Evolutionary conservation across 345 rosid species (phyloP), one percentile per base, ranked within the genome.

Genomic region (Carallia brachiata): DNA sequence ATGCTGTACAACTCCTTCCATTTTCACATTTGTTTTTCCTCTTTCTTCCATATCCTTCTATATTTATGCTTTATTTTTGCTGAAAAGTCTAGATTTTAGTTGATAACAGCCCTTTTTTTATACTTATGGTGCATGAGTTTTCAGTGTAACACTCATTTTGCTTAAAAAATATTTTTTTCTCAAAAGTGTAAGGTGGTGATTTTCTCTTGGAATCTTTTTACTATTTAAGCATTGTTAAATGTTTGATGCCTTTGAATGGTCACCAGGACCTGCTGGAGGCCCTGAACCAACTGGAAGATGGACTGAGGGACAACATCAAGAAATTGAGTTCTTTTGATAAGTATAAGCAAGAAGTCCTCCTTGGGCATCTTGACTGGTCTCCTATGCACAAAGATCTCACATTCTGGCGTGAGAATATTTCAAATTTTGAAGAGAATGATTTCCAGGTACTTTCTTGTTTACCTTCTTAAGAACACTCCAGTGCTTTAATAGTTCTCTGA

Each of bases 341-440:
- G 73, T 94, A 94, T 71, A 94, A 90, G 84, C 97, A 94, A 77
- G 99, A 92, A 84, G 93, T 90, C 73, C 97, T 91, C 65, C 97
- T 90, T 30, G 97, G 97, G 50, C 96, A 90, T 68, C 96, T 94
- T 63, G 99, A 94, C 75, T 94, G 99, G 99, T 90, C 93, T 75
- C 93, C 99, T 50, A 86, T 94, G 96, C 98, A 94, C 85, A 94
- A 94, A 77, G 96, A 94, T 71, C 85, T 90, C 58, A 59, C 78
- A 28, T 94, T 94, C 81, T 94, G 98, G 98, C 97, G 97, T 53
- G 98, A 94, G 67, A 94, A 90, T 67, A 81, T 94, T 60, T 82
- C 82, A 6, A 71, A 69, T 86, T 92, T 94, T 76, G 98, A 90
- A 82, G 98, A 92, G 80, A 90, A 85, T 67, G 92, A 94, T 82